phyloP scores from a whole-genome alignment of 2,329 filamentous ascomycete genomes.

The Penicillium sp. region DNA sequence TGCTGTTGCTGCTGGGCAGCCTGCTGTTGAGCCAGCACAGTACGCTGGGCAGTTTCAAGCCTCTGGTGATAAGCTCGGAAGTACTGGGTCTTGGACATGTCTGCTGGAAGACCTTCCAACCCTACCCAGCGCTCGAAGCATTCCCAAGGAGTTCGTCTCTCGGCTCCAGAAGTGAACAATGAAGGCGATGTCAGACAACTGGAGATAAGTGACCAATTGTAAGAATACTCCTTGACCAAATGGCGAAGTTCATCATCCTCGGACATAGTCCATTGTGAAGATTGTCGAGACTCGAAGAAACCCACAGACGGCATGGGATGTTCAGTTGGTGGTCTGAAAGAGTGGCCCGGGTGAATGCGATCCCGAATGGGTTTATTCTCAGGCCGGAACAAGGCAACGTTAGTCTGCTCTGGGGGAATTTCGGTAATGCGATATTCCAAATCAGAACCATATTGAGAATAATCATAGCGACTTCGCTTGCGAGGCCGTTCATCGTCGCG shows the following conservation, averaged over 20 bases:
- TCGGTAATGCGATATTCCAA: slow-evolving; percentile 54
- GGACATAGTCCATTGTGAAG: slow-evolving; percentile 86
- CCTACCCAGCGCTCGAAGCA: slow-evolving; percentile 97
- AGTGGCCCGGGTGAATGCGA: slow-evolving; percentile 83
- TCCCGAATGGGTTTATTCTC: slow-evolving; percentile 90
- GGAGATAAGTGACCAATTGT: slow-evolving; percentile 96
- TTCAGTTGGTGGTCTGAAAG: slow-evolving; percentile 90
- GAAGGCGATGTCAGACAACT: slow-evolving; percentile 74
- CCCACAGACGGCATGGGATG: slow-evolving; percentile 84
- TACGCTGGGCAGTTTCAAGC: slow-evolving; percentile 63
- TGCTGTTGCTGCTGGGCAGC: slow-evolving; percentile 45
- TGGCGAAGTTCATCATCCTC: slow-evolving; percentile 88
- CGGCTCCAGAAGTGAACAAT: slow-evolving; percentile 77
- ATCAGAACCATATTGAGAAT: slow-evolving; percentile 70
- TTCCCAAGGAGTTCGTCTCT: slow-evolving; percentile 94
- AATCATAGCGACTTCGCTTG: slow-evolving; percentile 82
- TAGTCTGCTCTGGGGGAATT: slow-evolving; percentile 67
- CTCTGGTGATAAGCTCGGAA: slow-evolving; percentile 74
- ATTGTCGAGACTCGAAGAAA: slow-evolving; percentile 84
- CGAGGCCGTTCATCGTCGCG: slow-evolving; percentile 64
- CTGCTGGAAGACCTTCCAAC: slow-evolving; percentile 83
- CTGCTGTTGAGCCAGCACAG: slow-evolving; percentile 59
- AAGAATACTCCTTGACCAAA: slow-evolving; percentile 87
- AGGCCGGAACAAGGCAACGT: slow-evolving; percentile 84
- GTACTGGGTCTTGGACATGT: slow-evolving; percentile 94